Evolutionary conservation across 257 asterid genomes (phyloP), one percentile per base, ranked within the genome.

Genomic region (Agastache rugosa): DNA sequence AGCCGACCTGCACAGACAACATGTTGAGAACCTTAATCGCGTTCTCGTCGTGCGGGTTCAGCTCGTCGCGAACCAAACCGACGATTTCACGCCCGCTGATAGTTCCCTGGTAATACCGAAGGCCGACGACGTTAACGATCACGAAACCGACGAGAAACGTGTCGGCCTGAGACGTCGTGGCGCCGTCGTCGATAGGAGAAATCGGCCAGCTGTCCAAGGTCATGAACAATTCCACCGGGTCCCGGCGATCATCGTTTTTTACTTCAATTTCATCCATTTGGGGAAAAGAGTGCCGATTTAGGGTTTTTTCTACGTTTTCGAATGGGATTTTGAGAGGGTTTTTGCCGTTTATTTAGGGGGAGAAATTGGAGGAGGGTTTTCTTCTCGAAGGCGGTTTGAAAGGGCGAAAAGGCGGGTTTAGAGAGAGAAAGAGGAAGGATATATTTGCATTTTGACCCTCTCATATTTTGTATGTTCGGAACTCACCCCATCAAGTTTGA

Each of bases 11-110:
- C 8, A 67, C 69, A 6, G 83, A 75, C 79, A 87, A 22, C 54
- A 80, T 80, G 78, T 92, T 90, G 45, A 92, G 74, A 48, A 90
- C 98, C 72, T 74, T 82, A 22, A 92, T 92, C 11, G 98, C 97
- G 73, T 90, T 83, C 0, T 8, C 72, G 42, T 92, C 97, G 58
- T 76, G 53, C 1, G 84, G 85, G 47, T 92, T 89, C 58, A 84
- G 63, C 10, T 87, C 91, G 5, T 90, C 92, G 25, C 97, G 91
- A 44, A 87, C 86, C 63, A 92, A 78, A n/a, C 90, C 91, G 63
- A 92, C 94, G 62, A 87, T 51, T 66, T 92, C 97, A 0, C 93
- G 84, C 70, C 93, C 96, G 63, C 77, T 83, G 67, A 90, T 84
- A 0, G 80, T 82, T 0, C 94, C 96, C 11, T 63, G 58, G 79